Evolutionary conservation across 1,284 basidiomycete species (phyloP), one percentile per base, ranked within the genome.

Genomic region (Ganoderma sinense): DNA sequence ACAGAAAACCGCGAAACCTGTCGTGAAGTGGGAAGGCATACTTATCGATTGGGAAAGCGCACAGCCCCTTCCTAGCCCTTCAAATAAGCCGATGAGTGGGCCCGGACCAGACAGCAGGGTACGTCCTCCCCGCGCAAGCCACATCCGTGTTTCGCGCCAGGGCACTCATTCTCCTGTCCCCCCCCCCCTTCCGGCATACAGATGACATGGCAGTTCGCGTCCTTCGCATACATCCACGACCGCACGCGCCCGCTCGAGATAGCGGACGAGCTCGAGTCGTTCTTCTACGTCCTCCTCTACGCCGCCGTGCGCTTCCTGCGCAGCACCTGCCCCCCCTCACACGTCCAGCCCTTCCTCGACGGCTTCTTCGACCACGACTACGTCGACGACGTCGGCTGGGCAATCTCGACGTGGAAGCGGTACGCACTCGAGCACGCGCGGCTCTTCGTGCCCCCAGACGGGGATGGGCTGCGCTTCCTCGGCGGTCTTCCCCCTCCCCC

Each of bases 261-360:
- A 2, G 65, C 64, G 10, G 70, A 69, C 65, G 70, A 71, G 39
- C 40, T 71, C n/a, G 68, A 69, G 40, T 61, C 70, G 36, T 71
- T 71, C 53, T 45, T 69, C 59, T 69, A 67, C 48, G 62, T 67
- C 33, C 31, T 67, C 7, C 16, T 67, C 11, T 62, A 48, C 23
- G 20, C 40, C 40, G 62, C 65, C 31, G 20, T 71, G 55, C 62
- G 65, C n/a, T 64, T 61, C 51, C 23, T 71, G n/a, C 55, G 40
- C 13, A 61, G 56, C 40, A 64, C 45, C 16, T 40, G 63, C 40
- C 16, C 14, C 29, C 29, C 29, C 16, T 6, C 16, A 3, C 26
- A 23, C 23, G 60, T 62, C 13, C 18, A 36, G 39, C 7, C 13
- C 8, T 67, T 59, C 45, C 10, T 70, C 13, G 36, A 58, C 14